Percentiles rank a stretch among this genome's conserved stretches.
Conservation (phyloP, 768 basidiomycete genomes). For the Pluteus cervinus region DNA sequence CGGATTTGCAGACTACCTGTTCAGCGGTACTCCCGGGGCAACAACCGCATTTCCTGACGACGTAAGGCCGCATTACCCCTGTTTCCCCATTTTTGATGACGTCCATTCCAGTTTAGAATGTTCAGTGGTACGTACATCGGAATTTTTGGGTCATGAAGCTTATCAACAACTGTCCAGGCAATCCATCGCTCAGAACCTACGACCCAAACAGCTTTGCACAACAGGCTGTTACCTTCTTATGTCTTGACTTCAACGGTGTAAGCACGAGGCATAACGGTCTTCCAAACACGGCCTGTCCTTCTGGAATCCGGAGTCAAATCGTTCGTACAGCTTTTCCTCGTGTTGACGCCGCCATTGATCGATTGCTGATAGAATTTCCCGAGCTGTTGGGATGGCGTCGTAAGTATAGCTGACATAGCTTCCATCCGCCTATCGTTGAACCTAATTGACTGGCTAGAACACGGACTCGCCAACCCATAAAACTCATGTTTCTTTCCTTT, state of each 20-base stretch:
- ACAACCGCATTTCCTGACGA: constrained; percentile 38
- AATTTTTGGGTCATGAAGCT: neutral
- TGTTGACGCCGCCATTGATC: neutral
- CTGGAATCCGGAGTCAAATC: constrained; percentile 33
- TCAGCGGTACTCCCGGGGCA: constrained; percentile 25
- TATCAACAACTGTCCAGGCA: constrained; percentile 13
- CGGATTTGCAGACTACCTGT: too few species aligned
- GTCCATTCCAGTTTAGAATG: constrained; percentile 31
- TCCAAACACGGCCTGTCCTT: constrained; percentile 26
- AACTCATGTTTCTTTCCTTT: constrained; percentile 31
- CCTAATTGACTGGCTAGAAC: constrained; percentile 26
- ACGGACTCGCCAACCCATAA: constrained; percentile 33
- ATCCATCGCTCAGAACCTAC: constrained; percentile 30
- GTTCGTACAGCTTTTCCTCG: constrained; percentile 16
- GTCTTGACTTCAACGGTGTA: constrained; percentile 27
- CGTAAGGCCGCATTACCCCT: constrained; percentile 15
- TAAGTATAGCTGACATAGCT: too few species aligned
- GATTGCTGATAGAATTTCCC: constrained; percentile 28
- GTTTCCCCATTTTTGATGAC: constrained; percentile 2
- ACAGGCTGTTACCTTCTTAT: constrained; percentile 29
- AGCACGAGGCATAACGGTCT: constrained; percentile 23
- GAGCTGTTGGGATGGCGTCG: constrained; percentile 39
- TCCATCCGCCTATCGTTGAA: neutral
- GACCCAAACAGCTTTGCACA: constrained; percentile 28
- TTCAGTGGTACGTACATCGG: constrained; percentile 24